Evolutionary conservation across 192 early-diverging fungal genomes (phyloP).

Genomic region (Gaertneriomyces sp.): DNA sequence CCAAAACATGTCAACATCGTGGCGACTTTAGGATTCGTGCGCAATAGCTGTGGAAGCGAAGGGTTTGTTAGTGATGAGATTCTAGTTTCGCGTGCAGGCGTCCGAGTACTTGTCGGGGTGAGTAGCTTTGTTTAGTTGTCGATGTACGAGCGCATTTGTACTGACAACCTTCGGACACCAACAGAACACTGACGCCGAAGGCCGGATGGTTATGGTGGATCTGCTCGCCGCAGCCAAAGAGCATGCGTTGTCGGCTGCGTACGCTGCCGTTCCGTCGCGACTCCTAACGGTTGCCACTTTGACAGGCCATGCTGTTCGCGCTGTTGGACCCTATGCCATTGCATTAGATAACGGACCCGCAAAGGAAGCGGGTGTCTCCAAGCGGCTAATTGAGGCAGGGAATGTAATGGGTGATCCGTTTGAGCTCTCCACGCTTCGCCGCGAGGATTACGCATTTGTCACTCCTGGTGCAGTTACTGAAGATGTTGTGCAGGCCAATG

Average conservation of each 20-base stretch:
- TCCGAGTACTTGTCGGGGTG: slow-evolving; percentile 35
- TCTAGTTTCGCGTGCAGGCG: slow-evolving; percentile 69
- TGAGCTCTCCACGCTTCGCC: slow-evolving; percentile 74
- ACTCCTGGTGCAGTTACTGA: slow-evolving; percentile 63
- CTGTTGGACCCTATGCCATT: slow-evolving; percentile 72
- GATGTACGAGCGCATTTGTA: too few species aligned
- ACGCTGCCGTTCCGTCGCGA: slow-evolving; percentile 44
- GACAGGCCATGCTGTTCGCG: slow-evolving; percentile 76
- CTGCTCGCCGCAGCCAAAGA: slow-evolving; percentile 54
- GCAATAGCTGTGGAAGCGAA: slow-evolving; percentile 79
- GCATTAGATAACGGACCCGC: slow-evolving; percentile 76
- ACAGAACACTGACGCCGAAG: slow-evolving; percentile 84
- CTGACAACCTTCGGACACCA: too few species aligned
- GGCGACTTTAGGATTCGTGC: slow-evolving; percentile 71
- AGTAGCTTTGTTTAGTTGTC: not conserved
- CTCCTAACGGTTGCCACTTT: slow-evolving; percentile 83
- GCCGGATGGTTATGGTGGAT: slow-evolving; percentile 74
- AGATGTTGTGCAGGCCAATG: slow-evolving; percentile 82
- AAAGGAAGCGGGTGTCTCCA: slow-evolving; percentile 54
- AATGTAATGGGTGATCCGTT: slow-evolving; percentile 74
- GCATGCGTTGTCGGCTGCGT: slow-evolving; percentile 17
- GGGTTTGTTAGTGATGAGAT: slow-evolving; percentile 81
- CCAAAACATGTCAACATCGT: slow-evolving; percentile 68
- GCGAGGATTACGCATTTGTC: slow-evolving; percentile 70
- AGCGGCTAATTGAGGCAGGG: slow-evolving; percentile 61